Base-by-base conservation (phyloP, 306 rosid genomes). In the Quercus parvula region DNA sequence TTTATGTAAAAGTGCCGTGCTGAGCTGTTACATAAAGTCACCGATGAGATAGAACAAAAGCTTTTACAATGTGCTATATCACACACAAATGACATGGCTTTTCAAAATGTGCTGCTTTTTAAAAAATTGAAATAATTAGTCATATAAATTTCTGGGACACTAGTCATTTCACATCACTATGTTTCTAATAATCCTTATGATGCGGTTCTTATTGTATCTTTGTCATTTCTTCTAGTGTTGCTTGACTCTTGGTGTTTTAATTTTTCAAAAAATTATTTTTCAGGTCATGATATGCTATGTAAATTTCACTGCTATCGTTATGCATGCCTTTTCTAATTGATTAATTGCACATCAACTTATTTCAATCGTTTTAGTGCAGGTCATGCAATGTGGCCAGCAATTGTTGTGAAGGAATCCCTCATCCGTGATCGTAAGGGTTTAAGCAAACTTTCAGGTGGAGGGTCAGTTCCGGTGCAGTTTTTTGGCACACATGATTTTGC, bases 361-460 rank as follows among this genome's bases (percentile, higher is more conserved):
- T 64, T 70, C 75, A 62, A 79, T 74, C 58, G 87, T 69, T 61
- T 70, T 75, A 84, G 85, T 85, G 82, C 87, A 96, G 99, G 99
- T 67, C 88, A 93, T 91, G 98, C 99, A 71, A 93, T 93, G 99
- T 96, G 99, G 99, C 99, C 99, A 49, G 99, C 99, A 77, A 85
- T 96, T 84, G 95, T 96, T 77, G 87, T 96, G 74, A 98, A 96
- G 49, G 98, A 96, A 84, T 90, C 96, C 61, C 90, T 91, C 82
- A 89, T 92, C 69, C 91, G 94, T 80, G 92, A 85, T 71, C 89
- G 94, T 35, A 91, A 90, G 86, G 98, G 99, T 75, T 82, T 95
- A 78, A 90, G 88, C 81, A 86, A 58, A 33, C 74, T 80, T 74
- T 67, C 83, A 18, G 96, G 91, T 75, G 98, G 99, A 82, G 84